phyloP scores from a whole-genome alignment of 257 asterid species.

The Solanum medicagineum region DNA sequence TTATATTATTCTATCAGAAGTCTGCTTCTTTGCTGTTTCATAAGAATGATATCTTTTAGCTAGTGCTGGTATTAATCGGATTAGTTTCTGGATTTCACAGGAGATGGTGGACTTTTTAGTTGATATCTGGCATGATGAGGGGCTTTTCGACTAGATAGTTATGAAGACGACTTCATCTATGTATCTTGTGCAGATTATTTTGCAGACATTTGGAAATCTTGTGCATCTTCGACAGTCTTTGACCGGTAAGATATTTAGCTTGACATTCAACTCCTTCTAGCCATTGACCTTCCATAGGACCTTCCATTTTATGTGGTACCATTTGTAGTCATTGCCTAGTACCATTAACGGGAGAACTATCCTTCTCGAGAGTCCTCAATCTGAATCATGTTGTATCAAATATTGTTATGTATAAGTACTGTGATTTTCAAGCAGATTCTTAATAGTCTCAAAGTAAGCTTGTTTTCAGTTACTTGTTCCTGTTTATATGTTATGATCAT shows the following conservation, averaged over 20 bases:
- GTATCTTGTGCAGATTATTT: not conserved
- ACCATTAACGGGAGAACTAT: not conserved
- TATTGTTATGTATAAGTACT: not conserved
- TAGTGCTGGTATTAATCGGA: not conserved
- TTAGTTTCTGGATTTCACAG: conserved; percentile 24
- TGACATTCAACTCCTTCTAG: not conserved
- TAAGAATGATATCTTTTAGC: not conserved
- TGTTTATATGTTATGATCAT: not conserved
- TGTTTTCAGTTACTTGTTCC: not conserved
- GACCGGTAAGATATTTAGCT: not conserved
- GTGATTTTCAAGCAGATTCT: not conserved
- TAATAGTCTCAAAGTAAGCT: not conserved
- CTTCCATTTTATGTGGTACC: not conserved
- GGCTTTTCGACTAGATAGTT: conserved; percentile 50
- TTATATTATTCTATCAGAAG: not conserved
- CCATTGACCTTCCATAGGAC: not conserved
- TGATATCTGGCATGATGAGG: conserved; percentile 89
- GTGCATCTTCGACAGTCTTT: not conserved
- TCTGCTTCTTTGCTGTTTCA: not conserved
- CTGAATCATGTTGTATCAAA: not conserved
- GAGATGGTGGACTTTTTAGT: conserved; percentile 94
- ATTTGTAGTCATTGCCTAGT: not conserved
- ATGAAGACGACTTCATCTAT: not conserved
- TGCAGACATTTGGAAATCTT: not conserved
- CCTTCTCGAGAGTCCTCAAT: not conserved